Evolutionary conservation across 352 stramenopile species (phyloP), one percentile per base, ranked within the genome.

Genomic region (Pythium sukuiense): DNA sequence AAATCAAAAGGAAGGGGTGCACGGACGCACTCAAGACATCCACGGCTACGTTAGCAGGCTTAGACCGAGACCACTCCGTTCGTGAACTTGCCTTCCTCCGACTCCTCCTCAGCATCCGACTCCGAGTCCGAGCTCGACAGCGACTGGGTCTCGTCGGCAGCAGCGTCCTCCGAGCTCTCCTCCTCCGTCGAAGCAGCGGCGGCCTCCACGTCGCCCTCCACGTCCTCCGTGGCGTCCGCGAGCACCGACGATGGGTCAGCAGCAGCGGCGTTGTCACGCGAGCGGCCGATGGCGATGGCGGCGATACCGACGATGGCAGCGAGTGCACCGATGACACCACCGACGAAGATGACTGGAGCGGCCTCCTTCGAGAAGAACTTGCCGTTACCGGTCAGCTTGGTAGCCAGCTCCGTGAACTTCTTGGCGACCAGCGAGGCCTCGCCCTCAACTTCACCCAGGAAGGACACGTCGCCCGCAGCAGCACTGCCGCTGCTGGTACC

Each of bases 151-250:
- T 76, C 57, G 32, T 83, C 78, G 24, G 75, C 71, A 13, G 65
- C 67, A 24, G 67, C 70, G 52, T 87, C 77, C 24, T 70, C 67
- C 53, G 43, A 45, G 29, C 56, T 48, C 48, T 61, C 61, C 41
- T 71, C 59, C 20, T 52, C 45, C n/a, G 45, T 52, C 35, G 67
- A 63, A 32, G 67, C 61, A 12, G 72, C 53, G 35, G 63, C 74
- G 9, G 81, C 83, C 70, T 89, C 79, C 11, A 90, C 70, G 65
- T 92, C 84, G n/a, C 88, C 70, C 69, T 92, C 83, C 18, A 80
- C 59, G 26, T 90, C 84, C 33, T 76, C 70, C 3, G 57, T 67
- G n/a, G 73, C 74, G 20, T 76, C 72, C 8, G 70, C 70, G 3
- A 88, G 62, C 29, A 87, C 74, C 61, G 79, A 88, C 46, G 32